Base-by-base conservation (phyloP, 257 asterid genomes). In the Solanum commersonii region DNA sequence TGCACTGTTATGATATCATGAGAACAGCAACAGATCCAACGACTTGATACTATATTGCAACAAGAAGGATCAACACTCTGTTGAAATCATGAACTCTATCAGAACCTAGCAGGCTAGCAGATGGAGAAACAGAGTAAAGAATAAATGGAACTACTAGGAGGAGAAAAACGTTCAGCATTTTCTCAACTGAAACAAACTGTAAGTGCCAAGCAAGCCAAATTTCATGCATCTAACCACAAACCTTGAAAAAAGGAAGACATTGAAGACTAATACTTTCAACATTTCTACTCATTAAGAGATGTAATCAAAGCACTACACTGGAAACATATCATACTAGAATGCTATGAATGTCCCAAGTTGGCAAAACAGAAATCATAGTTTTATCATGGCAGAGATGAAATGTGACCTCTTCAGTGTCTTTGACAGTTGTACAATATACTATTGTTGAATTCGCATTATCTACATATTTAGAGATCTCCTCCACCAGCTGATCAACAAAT, bases 361-460 rank as follows among this genome's bases (percentile, higher is more conserved):
- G 37, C 40, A 38, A 23, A 76, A 74, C 52, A 85, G 60, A 67
- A 35, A 67, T 33, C 65, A 89, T 23, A 15, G 71, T 72, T 38
- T 38, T 44, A 65, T 72, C 56, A 89, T 79, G 40, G 38, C 65
- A 22, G 65, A 87, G 86, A 67, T 71, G 71, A 67, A 84, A 84
- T 90, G 84, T 74, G 73, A 96, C 99, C 95, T 92, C 96, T 91
- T 95, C 98, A 59, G 92, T 95, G 92, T 95, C 98, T 91, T 93
- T 96, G 92, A 96, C 91, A n/a, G 98, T 94, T 33, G 98, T 95
- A 86, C 99, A 96, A 89, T 96, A 96, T 90, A 96, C 90, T 90
- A 96, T 93, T 29, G 95, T 90, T 82, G 99, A 96, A 91, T 89
- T 92, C 86, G 91, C 91, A 77, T 90, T 92, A 88, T 91, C 89